Percentiles rank a stretch among this genome's conserved stretches.
Evolutionary conservation across 129 eudicot species (phyloP).

Genomic region (Helichrysum umbraculigerum): DNA sequence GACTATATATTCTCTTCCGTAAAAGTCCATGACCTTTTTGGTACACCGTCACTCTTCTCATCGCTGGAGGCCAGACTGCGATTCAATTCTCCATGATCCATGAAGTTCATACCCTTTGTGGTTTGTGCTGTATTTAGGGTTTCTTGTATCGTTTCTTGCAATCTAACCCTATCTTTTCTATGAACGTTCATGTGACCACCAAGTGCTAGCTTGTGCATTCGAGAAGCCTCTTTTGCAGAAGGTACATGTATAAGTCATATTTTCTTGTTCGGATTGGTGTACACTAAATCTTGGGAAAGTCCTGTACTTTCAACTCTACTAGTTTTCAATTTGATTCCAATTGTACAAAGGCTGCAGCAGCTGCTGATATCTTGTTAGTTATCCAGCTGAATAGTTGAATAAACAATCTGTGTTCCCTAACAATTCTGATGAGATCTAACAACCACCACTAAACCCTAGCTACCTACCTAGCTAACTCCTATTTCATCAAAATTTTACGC

Average conservation of each 20-base stretch:
- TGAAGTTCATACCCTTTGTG: constrained; percentile 6
- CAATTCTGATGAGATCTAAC: no score
- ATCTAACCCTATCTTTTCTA: constrained; percentile 58
- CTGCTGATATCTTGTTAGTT: no score
- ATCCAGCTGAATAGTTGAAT: no score
- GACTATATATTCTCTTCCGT: constrained; percentile 18
- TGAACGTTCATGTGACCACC: constrained; percentile 77
- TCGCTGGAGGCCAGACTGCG: constrained; percentile 7
- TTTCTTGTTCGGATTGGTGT: constrained; percentile 32
- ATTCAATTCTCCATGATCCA: constrained; percentile 10
- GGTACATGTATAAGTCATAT: constrained; percentile 41
- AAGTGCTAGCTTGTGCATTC: constrained; percentile 54
- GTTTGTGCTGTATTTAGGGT: constrained; percentile 12
- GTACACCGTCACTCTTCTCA: constrained; percentile 15
- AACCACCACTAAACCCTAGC: no score
- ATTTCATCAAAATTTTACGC: no score
- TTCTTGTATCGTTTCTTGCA: constrained; percentile 44
- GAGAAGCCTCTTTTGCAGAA: constrained; percentile 59
- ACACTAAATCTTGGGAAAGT: constrained; percentile 24
- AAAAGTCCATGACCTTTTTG: constrained; percentile 26
- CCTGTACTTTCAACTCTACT: constrained; percentile 15
- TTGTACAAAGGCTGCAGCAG: no score
- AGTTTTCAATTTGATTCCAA: no score
- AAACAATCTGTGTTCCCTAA: no score
- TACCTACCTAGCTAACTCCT: no score